Conservation (phyloP, 108 stramenopile genomes). For the Skeletonema grethae region DNA sequence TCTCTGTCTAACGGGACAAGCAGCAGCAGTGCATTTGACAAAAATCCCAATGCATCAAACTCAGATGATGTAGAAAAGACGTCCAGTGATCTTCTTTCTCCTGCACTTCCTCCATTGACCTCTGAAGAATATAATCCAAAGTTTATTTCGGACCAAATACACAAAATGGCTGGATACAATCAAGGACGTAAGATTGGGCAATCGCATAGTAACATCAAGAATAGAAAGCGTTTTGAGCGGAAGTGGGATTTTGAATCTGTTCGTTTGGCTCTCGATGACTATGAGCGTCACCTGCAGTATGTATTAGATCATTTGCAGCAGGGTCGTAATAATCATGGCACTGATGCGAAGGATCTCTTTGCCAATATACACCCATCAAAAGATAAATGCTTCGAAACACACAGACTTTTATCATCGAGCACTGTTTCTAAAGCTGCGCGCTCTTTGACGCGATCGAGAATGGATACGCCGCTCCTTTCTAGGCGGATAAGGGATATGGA, state of each 20-base stretch:
- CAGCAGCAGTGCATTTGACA: not conserved
- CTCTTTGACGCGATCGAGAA: slow-evolving; percentile 57
- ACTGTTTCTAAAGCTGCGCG: slow-evolving; percentile 58
- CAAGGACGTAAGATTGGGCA: slow-evolving; percentile 24
- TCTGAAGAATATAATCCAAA: slow-evolving; percentile 39
- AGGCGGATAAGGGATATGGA: slow-evolving; percentile 67
- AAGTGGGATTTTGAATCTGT: slow-evolving; percentile 48
- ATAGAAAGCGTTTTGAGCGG: slow-evolving; percentile 23
- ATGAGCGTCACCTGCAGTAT: slow-evolving; percentile 46
- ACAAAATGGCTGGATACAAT: slow-evolving; percentile 29
- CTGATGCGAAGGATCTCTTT: slow-evolving; percentile 2
- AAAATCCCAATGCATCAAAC: not conserved
- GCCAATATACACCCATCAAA: slow-evolving; percentile 32
- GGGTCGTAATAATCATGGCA: not conserved
- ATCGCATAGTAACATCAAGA: slow-evolving; percentile 13
- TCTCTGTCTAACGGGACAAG: not conserved
- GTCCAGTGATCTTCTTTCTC: not conserved
- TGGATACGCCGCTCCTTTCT: slow-evolving; percentile 59
- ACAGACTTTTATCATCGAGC: slow-evolving; percentile 55
- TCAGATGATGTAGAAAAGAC: not conserved
- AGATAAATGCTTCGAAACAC: slow-evolving; percentile 34
- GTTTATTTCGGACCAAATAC: slow-evolving; percentile 24
- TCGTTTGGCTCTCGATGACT: slow-evolving; percentile 36
- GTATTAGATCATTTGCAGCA: slow-evolving; percentile 29
- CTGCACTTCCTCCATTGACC: slow-evolving; percentile 19